These are phyloP conservation scores for Rhizophora mangle DNA, from an alignment of 345 rosid species.

Conservation along the genomic window DNA sequence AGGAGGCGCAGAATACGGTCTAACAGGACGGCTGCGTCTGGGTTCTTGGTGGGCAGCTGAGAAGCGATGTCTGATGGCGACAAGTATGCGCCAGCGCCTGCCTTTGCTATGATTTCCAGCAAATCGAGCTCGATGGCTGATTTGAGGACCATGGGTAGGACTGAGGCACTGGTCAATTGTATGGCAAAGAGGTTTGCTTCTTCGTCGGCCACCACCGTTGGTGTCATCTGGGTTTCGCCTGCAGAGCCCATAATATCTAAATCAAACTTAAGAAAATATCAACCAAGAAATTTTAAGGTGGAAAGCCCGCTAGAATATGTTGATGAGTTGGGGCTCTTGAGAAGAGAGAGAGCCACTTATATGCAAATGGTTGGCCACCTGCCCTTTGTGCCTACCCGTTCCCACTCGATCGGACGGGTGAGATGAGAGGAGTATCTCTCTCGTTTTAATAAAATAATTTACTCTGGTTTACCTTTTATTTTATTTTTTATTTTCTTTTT, in stretches of 20 bases:
- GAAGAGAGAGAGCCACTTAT: no score
- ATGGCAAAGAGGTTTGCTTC: conserved; percentile 71
- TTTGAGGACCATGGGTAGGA: conserved; percentile 82
- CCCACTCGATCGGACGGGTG: no score
- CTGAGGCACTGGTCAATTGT: conserved; percentile 69
- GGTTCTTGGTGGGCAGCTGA: conserved; percentile 67
- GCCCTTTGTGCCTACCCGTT: no score
- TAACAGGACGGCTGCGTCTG: conserved; percentile 67
- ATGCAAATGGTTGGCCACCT: no score
- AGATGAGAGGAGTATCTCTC: no score
- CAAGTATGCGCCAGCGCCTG: conserved; percentile 45
- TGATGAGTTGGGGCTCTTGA: no score
- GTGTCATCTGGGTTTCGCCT: conserved; percentile 67
- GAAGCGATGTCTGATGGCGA: conserved; percentile 67
- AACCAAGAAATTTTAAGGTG: not conserved
- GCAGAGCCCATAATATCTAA: conserved; percentile 51
- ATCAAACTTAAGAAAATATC: not conserved
- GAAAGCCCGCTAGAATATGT: no score
- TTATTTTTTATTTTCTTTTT: no score
- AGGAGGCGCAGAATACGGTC: conserved; percentile 74
- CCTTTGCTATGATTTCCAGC: conserved; percentile 74
- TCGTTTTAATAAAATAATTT: no score
- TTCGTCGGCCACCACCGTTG: conserved; percentile 62
- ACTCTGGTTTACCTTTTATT: no score
- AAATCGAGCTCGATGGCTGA: conserved; percentile 86